Conservation (phyloP, 352 stramenopile genomes). For the Globisporangium parvum region DNA sequence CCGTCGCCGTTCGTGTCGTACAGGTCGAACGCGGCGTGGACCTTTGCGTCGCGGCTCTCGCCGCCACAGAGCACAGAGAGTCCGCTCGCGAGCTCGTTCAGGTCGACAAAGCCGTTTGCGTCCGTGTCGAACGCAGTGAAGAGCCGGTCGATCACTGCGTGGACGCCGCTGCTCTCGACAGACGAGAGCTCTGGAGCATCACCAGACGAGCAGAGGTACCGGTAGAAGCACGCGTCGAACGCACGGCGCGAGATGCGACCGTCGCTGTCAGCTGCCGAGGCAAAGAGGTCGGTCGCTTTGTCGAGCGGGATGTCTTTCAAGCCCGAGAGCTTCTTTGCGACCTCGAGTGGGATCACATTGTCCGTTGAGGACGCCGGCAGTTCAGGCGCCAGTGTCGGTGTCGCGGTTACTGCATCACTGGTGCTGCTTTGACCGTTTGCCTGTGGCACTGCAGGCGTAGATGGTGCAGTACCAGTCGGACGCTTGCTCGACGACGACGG, state of each 20-base stretch:
- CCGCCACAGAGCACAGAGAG: slow-evolving; percentile 65
- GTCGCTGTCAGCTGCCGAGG: slow-evolving; percentile 31
- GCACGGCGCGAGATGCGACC: slow-evolving; percentile 55
- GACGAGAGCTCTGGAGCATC: slow-evolving; percentile 23
- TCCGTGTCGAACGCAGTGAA: slow-evolving; percentile 80
- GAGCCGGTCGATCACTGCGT: slow-evolving; percentile 67
- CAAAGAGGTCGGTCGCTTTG: slow-evolving; percentile 56
- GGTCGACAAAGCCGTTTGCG: slow-evolving; percentile 62
- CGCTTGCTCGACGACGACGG: background rate
- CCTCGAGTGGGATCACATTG: slow-evolving; percentile 49
- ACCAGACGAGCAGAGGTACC: slow-evolving; percentile 39
- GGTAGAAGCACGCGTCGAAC: slow-evolving; percentile 76
- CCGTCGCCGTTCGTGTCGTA: slow-evolving; percentile 83
- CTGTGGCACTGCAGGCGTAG: no score
- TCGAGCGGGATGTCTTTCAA: slow-evolving; percentile 56
- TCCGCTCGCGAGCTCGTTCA: slow-evolving; percentile 69
- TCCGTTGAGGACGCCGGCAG: slow-evolving; percentile 8
- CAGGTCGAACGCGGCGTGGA: slow-evolving; percentile 74
- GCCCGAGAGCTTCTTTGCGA: slow-evolving; percentile 66
- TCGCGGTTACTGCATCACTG: background rate
- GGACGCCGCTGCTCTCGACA: slow-evolving; percentile 47
- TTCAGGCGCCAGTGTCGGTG: background rate
- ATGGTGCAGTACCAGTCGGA: no score
- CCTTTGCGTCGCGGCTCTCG: slow-evolving; percentile 50
- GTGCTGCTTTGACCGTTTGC: background rate